phyloP scores from a whole-genome alignment of 192 early-diverging fungal genomes.

The Ambispora gerdemannii region DNA sequence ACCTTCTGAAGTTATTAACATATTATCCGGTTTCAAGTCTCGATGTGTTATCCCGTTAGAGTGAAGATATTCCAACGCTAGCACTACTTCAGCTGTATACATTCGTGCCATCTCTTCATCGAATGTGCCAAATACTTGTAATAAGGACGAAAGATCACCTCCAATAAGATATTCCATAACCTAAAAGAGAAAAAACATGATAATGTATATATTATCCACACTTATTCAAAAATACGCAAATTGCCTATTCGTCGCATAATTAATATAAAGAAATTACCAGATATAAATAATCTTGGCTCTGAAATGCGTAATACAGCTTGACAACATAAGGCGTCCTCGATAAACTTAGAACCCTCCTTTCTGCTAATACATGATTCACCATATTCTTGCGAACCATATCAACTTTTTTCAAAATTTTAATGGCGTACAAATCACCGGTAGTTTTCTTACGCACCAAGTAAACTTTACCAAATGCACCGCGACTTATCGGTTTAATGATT shows the following conservation, averaged over 20 bases:
- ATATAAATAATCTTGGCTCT: constrained; percentile 83
- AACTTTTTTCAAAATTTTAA: constrained; percentile 89
- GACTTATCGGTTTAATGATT: constrained; percentile 89
- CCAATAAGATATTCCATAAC: constrained; percentile 90
- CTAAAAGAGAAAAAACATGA: background rate
- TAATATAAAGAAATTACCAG: constrained; percentile 48
- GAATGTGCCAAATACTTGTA: constrained; percentile 74
- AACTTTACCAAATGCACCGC: constrained; percentile 93
- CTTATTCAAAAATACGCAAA: background rate
- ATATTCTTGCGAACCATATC: constrained; percentile 96
- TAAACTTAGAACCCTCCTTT: constrained; percentile 79
- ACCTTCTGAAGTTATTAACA: constrained; percentile 81
- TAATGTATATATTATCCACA: constrained; percentile 20
- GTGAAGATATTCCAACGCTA: constrained; percentile 91
- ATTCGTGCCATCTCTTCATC: constrained; percentile 78
- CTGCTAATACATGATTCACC: constrained; percentile 88
- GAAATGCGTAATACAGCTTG: constrained; percentile 90
- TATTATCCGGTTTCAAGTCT: constrained; percentile 80
- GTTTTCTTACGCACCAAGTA: constrained; percentile 82
- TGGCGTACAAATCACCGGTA: constrained; percentile 86
- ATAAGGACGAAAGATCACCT: constrained; percentile 76
- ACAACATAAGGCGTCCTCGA: constrained; percentile 84
- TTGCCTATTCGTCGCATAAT: background rate
- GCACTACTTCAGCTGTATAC: constrained; percentile 86
- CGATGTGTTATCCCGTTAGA: constrained; percentile 86